Evolutionary conservation across 1,284 basidiomycete species (phyloP), one percentile per base, ranked within the genome.

Genomic region (Paramarasmius palmivorus): DNA sequence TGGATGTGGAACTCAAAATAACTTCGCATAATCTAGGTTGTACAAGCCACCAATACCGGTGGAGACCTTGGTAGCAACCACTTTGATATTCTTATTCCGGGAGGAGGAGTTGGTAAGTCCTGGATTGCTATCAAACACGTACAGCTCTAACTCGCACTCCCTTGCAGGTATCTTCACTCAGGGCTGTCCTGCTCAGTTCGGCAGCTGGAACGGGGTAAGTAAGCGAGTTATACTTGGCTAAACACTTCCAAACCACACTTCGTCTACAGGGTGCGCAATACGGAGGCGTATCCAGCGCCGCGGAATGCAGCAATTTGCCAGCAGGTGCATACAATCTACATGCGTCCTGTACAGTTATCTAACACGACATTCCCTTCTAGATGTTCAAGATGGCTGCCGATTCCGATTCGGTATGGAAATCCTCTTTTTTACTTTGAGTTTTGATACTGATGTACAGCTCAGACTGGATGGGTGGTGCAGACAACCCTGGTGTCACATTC

Each of bases 381-480:
- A 51, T 22, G 36, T 60, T 15, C 38, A 35, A 4, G 49, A 19
- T 5, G 59, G 59, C 17, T 60, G 59, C 34, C 46, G 52, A 32
- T 60, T 55, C 51, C 54, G 59, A 17, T 60, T 60, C 52, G 55
- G 57, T 58, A 29, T 32, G 26, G 14, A 1, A n/a, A 42, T 2
- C 22, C n/a, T 41, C 19, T 46, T 2, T 7, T 5, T 3, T 9
- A 9, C 4, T 25, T 14, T 39, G 12, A 22, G n/a, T 15, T 17
- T 14, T 34, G 10, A 47, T 25, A 19, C 3, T 19, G 25, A 17
- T 32, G 15, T 12, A 35, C 5, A 35, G n/a, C n/a, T n/a, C n/a
- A 58, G 59, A 60, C 39, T 60, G 59, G 59, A 56, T 58, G 49
- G 48, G 56, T 40, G 54, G 51, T 36, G 59, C 59, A 8, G 59